Evolutionary conservation across 2,329 filamentous ascomycete genomes (phyloP), one percentile per base, ranked within the genome.

Genomic region (Zasmidium citrigriseum): DNA sequence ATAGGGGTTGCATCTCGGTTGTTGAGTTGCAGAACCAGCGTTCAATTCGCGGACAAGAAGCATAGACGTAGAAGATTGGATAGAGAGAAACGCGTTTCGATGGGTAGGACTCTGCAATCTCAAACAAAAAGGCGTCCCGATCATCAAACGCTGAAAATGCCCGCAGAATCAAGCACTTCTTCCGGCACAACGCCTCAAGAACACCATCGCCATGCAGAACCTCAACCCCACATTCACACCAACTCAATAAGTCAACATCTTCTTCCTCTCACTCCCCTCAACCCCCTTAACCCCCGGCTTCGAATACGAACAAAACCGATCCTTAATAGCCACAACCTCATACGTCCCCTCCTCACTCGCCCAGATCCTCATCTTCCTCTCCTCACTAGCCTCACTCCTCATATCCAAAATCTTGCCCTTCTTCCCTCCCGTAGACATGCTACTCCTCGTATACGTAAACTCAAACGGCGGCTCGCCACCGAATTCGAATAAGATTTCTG

Each of bases 311-410:
- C 95, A 99, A 78, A 86, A 96, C 70, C 86, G 86, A 76, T 99
- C 95, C 80, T 96, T 96, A 76, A 99, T 96, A 11, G 91, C 89
- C 25, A 98, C 90, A 18, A 99, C 93, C 78, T 99, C 95, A 72
- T 99, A 99, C 65, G 92, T 96, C 51, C 95, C 95, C 80, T 98
- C 95, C 72, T 96, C 90, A 67, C 89, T 92, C 23, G 93, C 92
- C 68, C 87, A 87, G 67, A 98, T 85, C 23, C 86, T 85, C 82
- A 96, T 93, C 69, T 80, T 87, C 73, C 91, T 84, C 69, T 96
- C 91, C 62, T 93, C 85, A 50, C 89, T 93, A 18, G 89, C 82
- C 67, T 97, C 93, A 65, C 95, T 92, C 67, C 90, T 86, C 64
- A 96, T 97, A 78, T 99, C 96, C 18, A 99, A 82, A 29, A 99